A percentile compares a stretch with the other conserved stretches of the same genome.
These are phyloP conservation scores for Candida succiphila DNA, from an alignment of 805 yeast genomes.

Conservation along the genomic window DNA sequence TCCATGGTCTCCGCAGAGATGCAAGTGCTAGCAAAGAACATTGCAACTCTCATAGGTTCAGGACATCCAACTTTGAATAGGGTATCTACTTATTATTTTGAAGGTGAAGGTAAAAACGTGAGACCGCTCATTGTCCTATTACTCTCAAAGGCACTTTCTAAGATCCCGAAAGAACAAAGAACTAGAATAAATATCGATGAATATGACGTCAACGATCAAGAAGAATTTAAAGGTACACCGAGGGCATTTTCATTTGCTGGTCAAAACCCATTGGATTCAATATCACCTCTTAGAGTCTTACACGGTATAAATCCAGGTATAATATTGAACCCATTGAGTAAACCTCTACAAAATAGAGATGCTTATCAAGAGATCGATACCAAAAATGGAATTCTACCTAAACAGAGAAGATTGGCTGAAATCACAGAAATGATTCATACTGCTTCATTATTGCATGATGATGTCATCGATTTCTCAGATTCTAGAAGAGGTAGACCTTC, in stretches of 20 bases:
- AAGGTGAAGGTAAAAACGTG: constrained; percentile 92
- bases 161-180: constrained; percentile 63
- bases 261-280: constrained; percentile 46
- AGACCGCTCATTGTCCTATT: constrained; percentile 84
- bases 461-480: constrained; percentile 87
- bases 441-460: constrained; percentile 91
- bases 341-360: constrained; percentile 68
- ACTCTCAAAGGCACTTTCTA: constrained; percentile 68
- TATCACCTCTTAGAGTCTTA: constrained; percentile 74
- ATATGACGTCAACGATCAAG: constrained; percentile 58
- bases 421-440: constrained; percentile 98
- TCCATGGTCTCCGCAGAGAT: constrained; percentile 87
- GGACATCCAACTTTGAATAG: constrained; percentile 91
- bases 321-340: constrained; percentile 72
- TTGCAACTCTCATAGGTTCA: constrained; percentile 78
- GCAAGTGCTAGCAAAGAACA: constrained; percentile 80
- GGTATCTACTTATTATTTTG: constrained; percentile 91
- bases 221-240: constrained; percentile 50
- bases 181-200: constrained; percentile 52
- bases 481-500: constrained; percentile 83
- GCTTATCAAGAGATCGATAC: constrained; percentile 36
- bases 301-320: constrained; percentile 87
- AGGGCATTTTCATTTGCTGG: constrained; percentile 47
- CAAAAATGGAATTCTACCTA: constrained; percentile 77
- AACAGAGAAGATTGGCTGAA: constrained; percentile 92